Base-by-base conservation (phyloP, 768 basidiomycete species). In the Termitomyces sp. region DNA sequence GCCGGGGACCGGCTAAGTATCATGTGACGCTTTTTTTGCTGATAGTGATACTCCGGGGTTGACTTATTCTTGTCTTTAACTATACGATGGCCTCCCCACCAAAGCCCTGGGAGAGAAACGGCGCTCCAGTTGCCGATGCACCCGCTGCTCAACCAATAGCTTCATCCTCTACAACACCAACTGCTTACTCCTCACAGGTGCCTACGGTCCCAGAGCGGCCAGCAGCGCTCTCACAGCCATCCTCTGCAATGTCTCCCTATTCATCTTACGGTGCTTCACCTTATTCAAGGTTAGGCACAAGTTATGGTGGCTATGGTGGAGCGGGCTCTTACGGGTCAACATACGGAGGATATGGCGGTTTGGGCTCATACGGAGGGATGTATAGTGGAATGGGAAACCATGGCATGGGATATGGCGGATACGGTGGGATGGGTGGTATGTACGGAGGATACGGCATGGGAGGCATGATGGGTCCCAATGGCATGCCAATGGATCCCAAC, bases 31-130 rank as follows among this genome's bases (percentile, higher is more conserved):
- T 1, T 7, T 16, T 28, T 43, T 30, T 1, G 19, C 21, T 32
- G 43, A n/a, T n/a, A n/a, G n/a, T n/a, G 32, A 21, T 17, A 37
- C 12, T 34, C 27, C 35, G 32, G 28, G 16, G 34, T 11, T 30
- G 11, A 3, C 16, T n/a, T 17, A 32, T 10, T 25, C 34, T 40
- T 32, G 35, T 49, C 47, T 56, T 51, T 42, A 37, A 41, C 23
- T 44, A 41, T 28, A 62, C 68, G 41, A 91, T 92, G 90, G 83
- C 80, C 37, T 90, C 91, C 21, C 91, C 91, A 47, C 91, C 91
- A 67, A 94, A 93, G 69, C 92, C 91, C 62, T 94, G 91, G 92
- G 92, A 94, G 70, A 81, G 84, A 52, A 73, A 72, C 42, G 79
- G 81, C 8, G 72, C 73, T 45, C 64, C 75, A 37, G 54, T 73